Conservation (phyloP, 1,284 basidiomycete species). For the Fistulinella staudtii region DNA sequence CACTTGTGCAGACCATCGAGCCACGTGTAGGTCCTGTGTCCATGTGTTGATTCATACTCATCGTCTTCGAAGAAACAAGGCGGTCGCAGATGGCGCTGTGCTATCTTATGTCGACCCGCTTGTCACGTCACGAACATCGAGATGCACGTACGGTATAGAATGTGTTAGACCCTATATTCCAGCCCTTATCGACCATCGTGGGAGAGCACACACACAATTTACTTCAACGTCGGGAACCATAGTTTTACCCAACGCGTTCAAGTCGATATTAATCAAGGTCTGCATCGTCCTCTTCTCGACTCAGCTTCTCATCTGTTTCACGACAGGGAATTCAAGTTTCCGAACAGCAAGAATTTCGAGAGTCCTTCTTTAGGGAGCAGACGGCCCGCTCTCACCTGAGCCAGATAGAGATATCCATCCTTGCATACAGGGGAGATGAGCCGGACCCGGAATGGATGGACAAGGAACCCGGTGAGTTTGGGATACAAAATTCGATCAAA, state of each 20-base stretch:
- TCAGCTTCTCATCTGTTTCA: neutral
- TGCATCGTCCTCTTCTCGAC: neutral
- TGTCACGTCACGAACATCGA: slow-evolving; percentile 44
- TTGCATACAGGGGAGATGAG: slow-evolving; percentile 15
- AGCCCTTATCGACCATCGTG: slow-evolving; percentile 33
- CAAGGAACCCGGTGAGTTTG: slow-evolving; percentile 11
- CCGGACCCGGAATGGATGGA: slow-evolving; percentile 18
- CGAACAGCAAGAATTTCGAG: slow-evolving; percentile 31
- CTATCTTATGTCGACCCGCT: slow-evolving; percentile 48
- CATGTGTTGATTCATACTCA: slow-evolving; percentile 3
- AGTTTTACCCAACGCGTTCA: slow-evolving; percentile 25
- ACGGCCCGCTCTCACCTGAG: neutral
- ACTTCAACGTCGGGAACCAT: slow-evolving; percentile 13
- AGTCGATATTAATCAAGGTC: slow-evolving; percentile 32
- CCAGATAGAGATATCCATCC: slow-evolving; percentile 1
- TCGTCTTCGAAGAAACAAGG: slow-evolving; percentile 42
- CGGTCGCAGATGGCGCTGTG: slow-evolving; percentile 52
- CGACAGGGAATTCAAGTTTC: slow-evolving; percentile 31
- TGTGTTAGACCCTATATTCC: slow-evolving; percentile 27
- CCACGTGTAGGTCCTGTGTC: slow-evolving; percentile 30
- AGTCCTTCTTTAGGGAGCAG: slow-evolving; percentile 1
- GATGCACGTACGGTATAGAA: slow-evolving; percentile 39
- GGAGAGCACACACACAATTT: slow-evolving; percentile 16
- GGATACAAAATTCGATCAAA: no score
- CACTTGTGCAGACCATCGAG: slow-evolving; percentile 37